Conservation (phyloP, 805 yeast species). For the Candida insectalens region DNA sequence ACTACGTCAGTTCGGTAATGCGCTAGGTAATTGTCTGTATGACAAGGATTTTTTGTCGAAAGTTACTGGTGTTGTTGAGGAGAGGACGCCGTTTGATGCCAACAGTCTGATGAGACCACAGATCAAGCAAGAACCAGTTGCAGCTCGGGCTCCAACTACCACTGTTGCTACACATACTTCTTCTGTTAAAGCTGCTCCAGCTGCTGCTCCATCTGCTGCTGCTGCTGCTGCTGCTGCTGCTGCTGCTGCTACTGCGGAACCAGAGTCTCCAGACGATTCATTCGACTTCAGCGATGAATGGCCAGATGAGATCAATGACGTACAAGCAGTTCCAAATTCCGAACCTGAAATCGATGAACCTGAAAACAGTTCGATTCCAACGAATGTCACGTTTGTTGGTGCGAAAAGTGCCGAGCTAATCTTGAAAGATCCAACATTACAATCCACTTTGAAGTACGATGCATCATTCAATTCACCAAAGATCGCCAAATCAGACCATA, state of each 20-base stretch:
- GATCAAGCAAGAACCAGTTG: slow-evolving; percentile 4
- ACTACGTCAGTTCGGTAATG: slow-evolving; percentile 69
- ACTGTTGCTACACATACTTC: not conserved
- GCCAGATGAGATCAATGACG: slow-evolving; percentile 18
- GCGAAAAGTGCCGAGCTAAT: slow-evolving; percentile 56
- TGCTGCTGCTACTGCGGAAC: slow-evolving; percentile 1
- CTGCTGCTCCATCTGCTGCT: not conserved
- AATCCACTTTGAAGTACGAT: slow-evolving; percentile 35
- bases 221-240: not conserved
- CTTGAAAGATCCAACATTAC: slow-evolving; percentile 32
- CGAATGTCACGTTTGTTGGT: slow-evolving; percentile 38
- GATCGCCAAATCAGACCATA: slow-evolving; percentile 36
- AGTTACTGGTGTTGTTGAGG: slow-evolving; percentile 33
- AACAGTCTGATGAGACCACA: slow-evolving; percentile 19
- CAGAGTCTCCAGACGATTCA: slow-evolving; percentile 34
- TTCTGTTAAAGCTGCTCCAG: not conserved
- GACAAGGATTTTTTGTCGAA: slow-evolving; percentile 56
- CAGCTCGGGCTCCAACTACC: not conserved
- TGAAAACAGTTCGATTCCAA: slow-evolving; percentile 18
- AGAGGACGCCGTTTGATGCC: slow-evolving; percentile 22
- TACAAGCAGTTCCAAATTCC: slow-evolving; percentile 12
- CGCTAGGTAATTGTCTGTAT: slow-evolving; percentile 76
- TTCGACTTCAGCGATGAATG: slow-evolving; percentile 40
- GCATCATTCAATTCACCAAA: slow-evolving; percentile 45
- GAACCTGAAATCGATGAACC: slow-evolving; percentile 22